phyloP scores from a whole-genome alignment of 805 yeast species.

The Clavispora santaluciae region DNA sequence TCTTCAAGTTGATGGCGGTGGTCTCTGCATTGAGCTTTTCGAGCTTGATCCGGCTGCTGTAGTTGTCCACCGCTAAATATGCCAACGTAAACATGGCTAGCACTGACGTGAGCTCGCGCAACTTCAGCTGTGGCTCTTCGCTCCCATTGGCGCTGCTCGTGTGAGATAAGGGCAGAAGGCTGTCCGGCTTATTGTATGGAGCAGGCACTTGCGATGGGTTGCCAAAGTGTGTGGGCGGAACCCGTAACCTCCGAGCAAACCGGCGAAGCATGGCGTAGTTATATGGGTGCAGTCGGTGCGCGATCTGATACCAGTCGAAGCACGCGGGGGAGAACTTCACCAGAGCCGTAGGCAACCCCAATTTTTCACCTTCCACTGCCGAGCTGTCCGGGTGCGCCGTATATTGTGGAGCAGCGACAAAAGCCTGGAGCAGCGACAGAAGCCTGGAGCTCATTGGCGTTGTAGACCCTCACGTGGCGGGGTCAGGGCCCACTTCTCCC shows the following conservation, averaged over 20 bases:
- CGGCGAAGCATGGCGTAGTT: neutral
- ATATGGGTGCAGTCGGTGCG: neutral
- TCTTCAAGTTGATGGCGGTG: conserved; percentile 32
- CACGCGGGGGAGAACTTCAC: too few relatives aligned
- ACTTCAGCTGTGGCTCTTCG: neutral
- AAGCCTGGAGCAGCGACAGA: too few relatives aligned
- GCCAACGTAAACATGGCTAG: conserved; percentile 41
- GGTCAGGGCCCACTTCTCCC: too few relatives aligned
- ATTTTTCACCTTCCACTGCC: too few relatives aligned
- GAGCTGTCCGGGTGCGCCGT: too few relatives aligned
- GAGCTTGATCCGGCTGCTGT: conserved; percentile 35
- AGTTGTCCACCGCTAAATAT: conserved; percentile 50
- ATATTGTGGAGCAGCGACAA: too few relatives aligned
- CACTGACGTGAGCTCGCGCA: conserved; percentile 35
- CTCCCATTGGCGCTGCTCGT: neutral
- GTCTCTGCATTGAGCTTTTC: conserved; percentile 33
- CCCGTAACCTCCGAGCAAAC: neutral
- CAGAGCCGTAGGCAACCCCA: too few relatives aligned
- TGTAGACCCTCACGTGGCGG: too few relatives aligned
- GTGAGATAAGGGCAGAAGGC: neutral
- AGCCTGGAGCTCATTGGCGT: too few relatives aligned
- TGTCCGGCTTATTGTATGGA: neutral
- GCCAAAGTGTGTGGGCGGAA: conserved; percentile 2
- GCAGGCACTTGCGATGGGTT: conserved; percentile 1
- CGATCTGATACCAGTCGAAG: too few relatives aligned